Evolutionary conservation across 768 basidiomycete species (phyloP).

Genomic region (Boletellus sp.): DNA sequence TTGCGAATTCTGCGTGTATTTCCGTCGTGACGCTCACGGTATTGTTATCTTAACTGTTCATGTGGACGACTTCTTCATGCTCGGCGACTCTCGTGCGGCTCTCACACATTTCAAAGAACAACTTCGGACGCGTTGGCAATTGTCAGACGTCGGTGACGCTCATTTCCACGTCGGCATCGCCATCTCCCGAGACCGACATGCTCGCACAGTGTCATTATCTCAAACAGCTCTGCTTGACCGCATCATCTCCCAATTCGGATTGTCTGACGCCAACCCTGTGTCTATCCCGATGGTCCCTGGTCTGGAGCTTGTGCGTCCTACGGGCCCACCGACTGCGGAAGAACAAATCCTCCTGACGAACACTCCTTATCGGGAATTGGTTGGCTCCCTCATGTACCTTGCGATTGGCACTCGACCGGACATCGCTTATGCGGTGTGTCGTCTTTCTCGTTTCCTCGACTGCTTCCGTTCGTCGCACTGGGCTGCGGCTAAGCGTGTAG

Average conservation of each 20-base stretch:
- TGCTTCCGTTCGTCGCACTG: slow-evolving; percentile 7
- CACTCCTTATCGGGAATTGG: slow-evolving; percentile 16
- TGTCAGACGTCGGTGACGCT: slow-evolving; percentile 33
- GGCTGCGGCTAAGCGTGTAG: slow-evolving; percentile 6
- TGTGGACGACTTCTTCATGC: slow-evolving; percentile 34
- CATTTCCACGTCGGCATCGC: slow-evolving; percentile 36
- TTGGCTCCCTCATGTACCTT: slow-evolving; percentile 27
- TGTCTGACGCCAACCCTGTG: neutral
- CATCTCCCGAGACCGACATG: slow-evolving; percentile 26
- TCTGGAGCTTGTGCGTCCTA: neutral
- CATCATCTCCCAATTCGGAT: slow-evolving; percentile 3
- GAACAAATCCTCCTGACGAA: neutral
- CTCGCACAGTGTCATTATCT: neutral
- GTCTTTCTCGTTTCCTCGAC: slow-evolving; percentile 9
- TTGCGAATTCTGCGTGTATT: slow-evolving; percentile 36
- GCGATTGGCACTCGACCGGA: slow-evolving; percentile 7
- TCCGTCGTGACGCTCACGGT: slow-evolving; percentile 3
- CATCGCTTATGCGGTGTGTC: slow-evolving; percentile 2
- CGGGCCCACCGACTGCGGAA: neutral
- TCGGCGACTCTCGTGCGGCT: slow-evolving; percentile 7
- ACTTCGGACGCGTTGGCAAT: slow-evolving; percentile 27
- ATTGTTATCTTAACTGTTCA: slow-evolving; percentile 32
- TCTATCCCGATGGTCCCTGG: neutral
- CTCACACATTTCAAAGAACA: slow-evolving; percentile 23
- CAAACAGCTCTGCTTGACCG: slow-evolving; percentile 2